Evolutionary conservation across 257 asterid species (phyloP).

Genomic region (Petunia axillaris): DNA sequence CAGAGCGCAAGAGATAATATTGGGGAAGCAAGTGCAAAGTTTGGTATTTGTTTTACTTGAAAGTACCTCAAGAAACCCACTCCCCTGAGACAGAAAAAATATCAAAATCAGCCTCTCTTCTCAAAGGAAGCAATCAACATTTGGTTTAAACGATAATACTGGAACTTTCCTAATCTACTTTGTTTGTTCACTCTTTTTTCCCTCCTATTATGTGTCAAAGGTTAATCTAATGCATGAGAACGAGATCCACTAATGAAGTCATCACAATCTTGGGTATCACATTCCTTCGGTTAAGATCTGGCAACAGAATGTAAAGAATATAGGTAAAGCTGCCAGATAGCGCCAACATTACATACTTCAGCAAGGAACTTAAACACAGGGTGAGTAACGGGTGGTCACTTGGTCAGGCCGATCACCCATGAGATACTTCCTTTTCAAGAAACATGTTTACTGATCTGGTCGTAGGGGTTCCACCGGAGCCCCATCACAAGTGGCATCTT

Average conservation of each 20-base stretch:
- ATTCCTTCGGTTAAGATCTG: neutral
- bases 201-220: neutral
- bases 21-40: slow-evolving; percentile 91
- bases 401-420: neutral
- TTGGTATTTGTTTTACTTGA: slow-evolving; percentile 85
- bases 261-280: slow-evolving; percentile 7
- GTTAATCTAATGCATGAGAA: slow-evolving; percentile 24
- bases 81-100: slow-evolving; percentile 62
- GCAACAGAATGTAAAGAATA: neutral
- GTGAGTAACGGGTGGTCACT: slow-evolving; percentile 7
- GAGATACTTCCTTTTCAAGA: neutral
- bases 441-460: neutral
- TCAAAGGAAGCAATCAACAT: neutral
- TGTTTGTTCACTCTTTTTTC: neutral
- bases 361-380: neutral
- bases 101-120: neutral
- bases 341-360: neutral
- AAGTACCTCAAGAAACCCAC: slow-evolving; percentile 92
- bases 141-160: neutral
- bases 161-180: neutral
- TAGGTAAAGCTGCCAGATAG: neutral
- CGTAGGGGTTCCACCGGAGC: neutral
- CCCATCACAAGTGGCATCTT: slow-evolving; percentile 15
- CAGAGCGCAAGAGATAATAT: slow-evolving; percentile 71
- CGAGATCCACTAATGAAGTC: slow-evolving; percentile 1